Evolutionary conservation across 2,329 filamentous ascomycete genomes (phyloP), one percentile per base, ranked within the genome.

Genomic region (Beauveria sp.): DNA sequence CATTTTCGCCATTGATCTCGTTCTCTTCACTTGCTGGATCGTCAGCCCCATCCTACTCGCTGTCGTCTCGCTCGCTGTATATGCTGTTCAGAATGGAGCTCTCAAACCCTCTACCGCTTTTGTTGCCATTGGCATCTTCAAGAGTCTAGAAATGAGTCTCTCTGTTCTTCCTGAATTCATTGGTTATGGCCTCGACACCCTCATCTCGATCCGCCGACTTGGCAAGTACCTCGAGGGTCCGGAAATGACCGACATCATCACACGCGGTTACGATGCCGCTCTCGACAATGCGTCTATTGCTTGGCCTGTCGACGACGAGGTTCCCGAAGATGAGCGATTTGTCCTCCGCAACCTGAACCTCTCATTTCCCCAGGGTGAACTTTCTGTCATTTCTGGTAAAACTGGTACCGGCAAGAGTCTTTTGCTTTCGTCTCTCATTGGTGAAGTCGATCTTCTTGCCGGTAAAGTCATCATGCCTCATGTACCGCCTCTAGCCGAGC

Each of bases 331-430:
- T 46, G 80, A 84, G 57, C 76, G 84, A 40, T 92, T 91, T 66
- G 78, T 86, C 16, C 75, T 92, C 22, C 81, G 82, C 57, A 79
- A 88, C 65, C 67, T 92, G 53, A 84, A 83, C 64, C 69, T 91
- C 12, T 79, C 79, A 1, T 91, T 93, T 66, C 90, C 89, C 0
- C 72, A 77, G 18, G 83, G 84, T 20, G 85, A 90, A 66, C 75
- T 94, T 9, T 91, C 85, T 22, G 82, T 92, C 16, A 84, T 93
- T 40, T 89, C 88, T 3, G 90, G 90, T 1, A 87, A 87, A 69
- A 93, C 90, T 0, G 90, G 90, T 0, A 85, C 85, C 9, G 90
- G 90, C 18, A 93, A 93, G 75, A 91, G 86, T 70, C 74, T 93
- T 44, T 75, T 94, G 64, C 78, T 94, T 7, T 83, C 88, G 1